A percentile compares a stretch with the other conserved stretches of the same genome.
Evolutionary conservation across 2,329 filamentous ascomycete genomes (phyloP).

Genomic region (Neoascochyta sp.): DNA sequence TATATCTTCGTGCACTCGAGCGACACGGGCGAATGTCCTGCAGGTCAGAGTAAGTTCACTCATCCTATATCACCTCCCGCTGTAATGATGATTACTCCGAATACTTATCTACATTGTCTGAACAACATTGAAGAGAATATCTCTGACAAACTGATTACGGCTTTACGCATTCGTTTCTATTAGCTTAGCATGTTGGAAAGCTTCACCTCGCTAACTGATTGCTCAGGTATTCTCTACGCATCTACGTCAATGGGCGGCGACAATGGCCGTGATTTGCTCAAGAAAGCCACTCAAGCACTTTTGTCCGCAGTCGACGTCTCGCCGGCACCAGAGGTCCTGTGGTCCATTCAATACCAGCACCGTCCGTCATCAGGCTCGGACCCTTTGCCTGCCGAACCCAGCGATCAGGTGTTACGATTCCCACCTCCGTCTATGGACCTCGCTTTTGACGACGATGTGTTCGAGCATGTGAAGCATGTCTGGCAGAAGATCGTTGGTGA

Average conservation of each 20-base stretch:
- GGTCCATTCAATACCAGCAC: slow-evolving; percentile 54
- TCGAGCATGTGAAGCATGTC: slow-evolving; percentile 64
- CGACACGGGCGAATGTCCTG: slow-evolving; percentile 87
- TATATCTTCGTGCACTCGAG: slow-evolving; percentile 73
- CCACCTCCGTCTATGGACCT: slow-evolving; percentile 60
- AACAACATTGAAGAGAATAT: slow-evolving; percentile 79
- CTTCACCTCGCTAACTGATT: slow-evolving; percentile 34
- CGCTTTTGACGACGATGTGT: slow-evolving; percentile 66
- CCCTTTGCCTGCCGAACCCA: slow-evolving; percentile 24
- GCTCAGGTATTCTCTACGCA: slow-evolving; percentile 57
- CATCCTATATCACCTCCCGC: slow-evolving; percentile 9
- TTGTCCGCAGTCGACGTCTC: slow-evolving; percentile 38
- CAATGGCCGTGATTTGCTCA: slow-evolving; percentile 35
- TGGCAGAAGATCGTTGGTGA: slow-evolving; percentile 64
- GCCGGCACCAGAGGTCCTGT: slow-evolving; percentile 44
- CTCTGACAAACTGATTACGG: slow-evolving; percentile 84
- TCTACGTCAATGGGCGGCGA: slow-evolving; percentile 42
- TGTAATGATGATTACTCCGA: slow-evolving; percentile 82
- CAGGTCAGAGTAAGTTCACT: slow-evolving; percentile 76
- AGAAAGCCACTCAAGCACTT: slow-evolving; percentile 44
- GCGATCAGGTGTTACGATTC: slow-evolving; percentile 54
- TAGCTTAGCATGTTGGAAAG: slow-evolving; percentile 2
- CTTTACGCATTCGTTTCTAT: slow-evolving; percentile 11
- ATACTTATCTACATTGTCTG: slow-evolving; percentile 99
- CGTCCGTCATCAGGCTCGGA: slow-evolving; percentile 17